Conservation (phyloP, 805 yeast genomes). For the Yamadazyma kitorensis region DNA sequence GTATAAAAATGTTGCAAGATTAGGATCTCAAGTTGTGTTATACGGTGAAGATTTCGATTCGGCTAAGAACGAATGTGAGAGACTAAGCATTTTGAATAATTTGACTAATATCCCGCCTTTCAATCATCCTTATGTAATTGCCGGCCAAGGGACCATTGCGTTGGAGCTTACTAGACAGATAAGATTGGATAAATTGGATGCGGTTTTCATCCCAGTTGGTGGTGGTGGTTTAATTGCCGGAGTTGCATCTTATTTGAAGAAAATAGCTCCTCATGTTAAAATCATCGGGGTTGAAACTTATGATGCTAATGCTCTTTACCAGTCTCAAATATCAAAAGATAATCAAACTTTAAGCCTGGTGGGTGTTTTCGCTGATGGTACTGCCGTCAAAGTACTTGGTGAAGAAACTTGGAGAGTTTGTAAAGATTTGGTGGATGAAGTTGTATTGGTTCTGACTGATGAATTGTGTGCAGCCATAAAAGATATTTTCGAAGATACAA, state of each 20-base stretch:
- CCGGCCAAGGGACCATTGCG: constrained; percentile 98
- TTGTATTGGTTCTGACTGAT: constrained; percentile 81
- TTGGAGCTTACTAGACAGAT: constrained; percentile 89
- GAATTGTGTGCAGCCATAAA: constrained; percentile 96
- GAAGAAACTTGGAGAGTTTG: constrained; percentile 87
- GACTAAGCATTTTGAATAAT: constrained; percentile 66
- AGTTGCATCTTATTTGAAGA: constrained; percentile 81
- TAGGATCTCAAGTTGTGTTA: constrained; percentile 92
- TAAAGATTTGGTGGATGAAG: constrained; percentile 80
- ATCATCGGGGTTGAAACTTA: constrained; percentile 93
- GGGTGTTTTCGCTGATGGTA: constrained; percentile 98
- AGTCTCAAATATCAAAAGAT: constrained; percentile 56
- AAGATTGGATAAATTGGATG: constrained; percentile 69
- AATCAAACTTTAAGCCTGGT: constrained; percentile 64
- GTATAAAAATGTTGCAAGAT: constrained; percentile 82
- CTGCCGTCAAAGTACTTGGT: constrained; percentile 90
- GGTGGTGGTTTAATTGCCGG: constrained; percentile 98
- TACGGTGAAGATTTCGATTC: constrained; percentile 93
- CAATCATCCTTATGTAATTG: constrained; percentile 96
- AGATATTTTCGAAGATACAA: constrained; percentile 93
- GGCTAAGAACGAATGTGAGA: constrained; percentile 87
- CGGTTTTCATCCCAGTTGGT: constrained; percentile 91
- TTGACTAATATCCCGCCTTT: constrained; percentile 95
- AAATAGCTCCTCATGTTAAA: constrained; percentile 97
- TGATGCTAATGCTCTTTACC: constrained; percentile 91